Conservation (phyloP, 371 early-diverging fungal species). For the Umbelopsis sp. region DNA sequence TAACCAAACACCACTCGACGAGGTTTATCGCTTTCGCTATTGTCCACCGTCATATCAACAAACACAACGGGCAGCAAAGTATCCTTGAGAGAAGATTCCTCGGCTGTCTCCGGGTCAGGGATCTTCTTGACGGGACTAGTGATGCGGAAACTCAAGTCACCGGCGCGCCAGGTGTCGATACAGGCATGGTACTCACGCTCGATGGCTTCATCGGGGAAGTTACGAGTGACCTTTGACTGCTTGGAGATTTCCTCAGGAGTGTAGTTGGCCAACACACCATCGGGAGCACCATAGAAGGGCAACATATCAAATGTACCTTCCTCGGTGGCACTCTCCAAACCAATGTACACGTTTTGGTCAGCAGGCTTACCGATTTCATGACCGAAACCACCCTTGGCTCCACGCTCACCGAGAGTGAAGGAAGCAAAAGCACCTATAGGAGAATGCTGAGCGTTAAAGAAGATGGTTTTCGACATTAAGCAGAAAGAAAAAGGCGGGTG, state of each 20-base stretch:
- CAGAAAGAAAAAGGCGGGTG: neutral
- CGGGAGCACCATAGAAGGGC: conserved; percentile 21
- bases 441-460: conserved; percentile 26
- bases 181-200: conserved; percentile 19
- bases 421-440: conserved; percentile 25
- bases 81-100: neutral
- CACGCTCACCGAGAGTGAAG: conserved; percentile 20
- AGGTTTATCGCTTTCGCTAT: neutral
- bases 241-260: neutral
- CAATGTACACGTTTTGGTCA: conserved; percentile 25
- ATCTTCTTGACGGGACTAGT: conserved; percentile 21
- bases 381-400: conserved; percentile 21
- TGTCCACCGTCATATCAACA: conserved; percentile 7
- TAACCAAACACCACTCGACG: conserved; percentile 9
- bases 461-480: conserved; percentile 9
- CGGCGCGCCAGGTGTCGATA: conserved; percentile 22
- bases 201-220: conserved; percentile 1
- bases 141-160: conserved; percentile 21
- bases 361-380: conserved; percentile 21
- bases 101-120: conserved; percentile 15
- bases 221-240: neutral
- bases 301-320: conserved; percentile 19
- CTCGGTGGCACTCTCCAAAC: conserved; percentile 1
- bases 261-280: conserved; percentile 20
- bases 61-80: conserved; percentile 14